These are phyloP conservation scores for Trichothecium sympodiale DNA, from an alignment of 2,329 filamentous ascomycete genomes.

Conservation along the genomic window DNA sequence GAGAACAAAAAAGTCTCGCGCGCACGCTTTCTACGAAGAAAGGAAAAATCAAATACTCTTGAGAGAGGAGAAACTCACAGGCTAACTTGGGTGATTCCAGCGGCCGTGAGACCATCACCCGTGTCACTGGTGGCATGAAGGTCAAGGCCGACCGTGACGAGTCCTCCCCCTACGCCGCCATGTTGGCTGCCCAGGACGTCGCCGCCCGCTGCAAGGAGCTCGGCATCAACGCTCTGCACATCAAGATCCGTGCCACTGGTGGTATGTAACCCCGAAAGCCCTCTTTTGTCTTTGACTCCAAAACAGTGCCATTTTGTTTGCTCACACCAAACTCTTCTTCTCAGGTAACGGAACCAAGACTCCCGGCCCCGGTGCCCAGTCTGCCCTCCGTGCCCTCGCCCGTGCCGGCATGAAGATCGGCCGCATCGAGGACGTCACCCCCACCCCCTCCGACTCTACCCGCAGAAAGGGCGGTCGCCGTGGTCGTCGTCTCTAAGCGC, in stretches of 20 bases:
- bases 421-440: conserved; percentile 98
- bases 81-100: conserved; percentile 51
- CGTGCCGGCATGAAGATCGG: conserved; percentile 99
- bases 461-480: conserved; percentile 99
- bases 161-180: conserved; percentile 98
- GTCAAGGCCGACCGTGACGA: conserved; percentile 99
- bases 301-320: not conserved
- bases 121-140: conserved; percentile 99
- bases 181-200: conserved; percentile 99
- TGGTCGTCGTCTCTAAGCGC: conserved; percentile 95
- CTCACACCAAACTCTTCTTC: conserved; percentile 7
- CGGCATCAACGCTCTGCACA: conserved; percentile 85
- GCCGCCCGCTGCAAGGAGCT: conserved; percentile 71
- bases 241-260: conserved; percentile 99
- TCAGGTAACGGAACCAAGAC: conserved; percentile 98
- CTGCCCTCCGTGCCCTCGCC: conserved; percentile 90
- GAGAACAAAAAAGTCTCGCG: too few species aligned
- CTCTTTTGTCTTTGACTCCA: not conserved
- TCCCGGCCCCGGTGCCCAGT: conserved; percentile 97
- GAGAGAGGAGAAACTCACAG: conserved; percentile 9
- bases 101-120: conserved; percentile 99
- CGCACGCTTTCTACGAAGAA: too few species aligned
- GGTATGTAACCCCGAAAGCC: conserved; percentile 53
- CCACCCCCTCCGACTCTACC: conserved; percentile 97
- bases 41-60: not conserved